A percentile compares a stretch with the other conserved stretches of the same genome.
phyloP scores from a whole-genome alignment of 2,329 filamentous ascomycete genomes.

The Pseudogymnoascus sp. region DNA sequence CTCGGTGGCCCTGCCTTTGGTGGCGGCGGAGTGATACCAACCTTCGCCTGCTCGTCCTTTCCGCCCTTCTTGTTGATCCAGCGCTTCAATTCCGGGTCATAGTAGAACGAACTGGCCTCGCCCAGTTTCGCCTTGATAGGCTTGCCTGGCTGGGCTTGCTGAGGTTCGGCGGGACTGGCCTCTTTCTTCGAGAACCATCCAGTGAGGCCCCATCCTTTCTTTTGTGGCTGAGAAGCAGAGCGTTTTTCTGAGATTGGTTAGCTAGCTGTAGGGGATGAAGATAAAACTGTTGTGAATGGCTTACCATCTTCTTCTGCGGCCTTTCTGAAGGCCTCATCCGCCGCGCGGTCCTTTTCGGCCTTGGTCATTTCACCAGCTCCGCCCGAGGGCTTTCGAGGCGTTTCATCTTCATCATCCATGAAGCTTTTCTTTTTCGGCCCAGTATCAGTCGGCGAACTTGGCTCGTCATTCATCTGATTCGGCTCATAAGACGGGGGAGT shows the following conservation, averaged over 20 bases:
- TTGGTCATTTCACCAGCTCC: conserved; percentile 54
- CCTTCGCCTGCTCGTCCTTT: conserved; percentile 49
- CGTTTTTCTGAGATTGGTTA: conserved; percentile 36
- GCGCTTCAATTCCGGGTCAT: conserved; percentile 90
- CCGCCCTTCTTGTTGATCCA: conserved; percentile 96
- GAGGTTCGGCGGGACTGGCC: conserved; percentile 32
- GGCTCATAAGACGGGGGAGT: conserved; percentile 57
- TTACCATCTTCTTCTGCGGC: conserved; percentile 70
- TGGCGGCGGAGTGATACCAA: conserved; percentile 69
- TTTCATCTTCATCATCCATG: conserved; percentile 75
- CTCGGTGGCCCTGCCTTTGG: conserved; percentile 50
- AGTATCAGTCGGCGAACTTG: conserved; percentile 33
- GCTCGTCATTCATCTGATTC: conserved; percentile 42
- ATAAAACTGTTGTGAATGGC: conserved; percentile 22
- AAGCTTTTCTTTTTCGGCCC: conserved; percentile 69
- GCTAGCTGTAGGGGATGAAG: not conserved
- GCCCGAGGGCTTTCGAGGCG: conserved; percentile 33
- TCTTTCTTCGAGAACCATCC: conserved; percentile 76
- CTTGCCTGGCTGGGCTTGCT: conserved; percentile 42
- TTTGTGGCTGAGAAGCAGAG: conserved; percentile 44
- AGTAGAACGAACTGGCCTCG: conserved; percentile 87
- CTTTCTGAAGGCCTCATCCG: conserved; percentile 77
- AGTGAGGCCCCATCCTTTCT: conserved; percentile 72
- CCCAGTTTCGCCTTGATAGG: conserved; percentile 91
- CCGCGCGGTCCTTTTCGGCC: conserved; percentile 66